Percentiles rank a stretch among this genome's conserved stretches.
Conservation (phyloP, 768 basidiomycete genomes). For the Leucosporidium yakuticum region DNA sequence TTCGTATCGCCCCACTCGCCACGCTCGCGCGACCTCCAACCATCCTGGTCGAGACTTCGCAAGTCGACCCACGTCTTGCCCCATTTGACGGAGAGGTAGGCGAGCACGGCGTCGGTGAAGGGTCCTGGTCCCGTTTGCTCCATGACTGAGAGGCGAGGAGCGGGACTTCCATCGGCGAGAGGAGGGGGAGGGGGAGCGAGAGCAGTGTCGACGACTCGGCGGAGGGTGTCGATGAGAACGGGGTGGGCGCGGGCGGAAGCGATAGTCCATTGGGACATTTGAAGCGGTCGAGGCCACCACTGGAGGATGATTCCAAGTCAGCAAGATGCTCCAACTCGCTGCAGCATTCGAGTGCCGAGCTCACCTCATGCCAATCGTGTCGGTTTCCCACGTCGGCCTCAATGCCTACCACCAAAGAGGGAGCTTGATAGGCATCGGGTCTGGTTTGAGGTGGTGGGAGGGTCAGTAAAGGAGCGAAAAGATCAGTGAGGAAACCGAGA, state of each 20-base stretch:
- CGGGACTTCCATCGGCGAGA: slow-evolving; percentile 11
- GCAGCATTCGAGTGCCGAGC: not conserved
- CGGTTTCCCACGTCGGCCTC: slow-evolving; percentile 49
- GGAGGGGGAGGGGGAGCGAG: slow-evolving; percentile 21
- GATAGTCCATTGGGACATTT: slow-evolving; percentile 50
- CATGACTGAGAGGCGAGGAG: slow-evolving; percentile 41
- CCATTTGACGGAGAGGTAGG: slow-evolving; percentile 43
- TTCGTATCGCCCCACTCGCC: slow-evolving; percentile 45
- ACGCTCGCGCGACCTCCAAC: slow-evolving; percentile 24
- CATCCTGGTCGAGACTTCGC: slow-evolving; percentile 34
- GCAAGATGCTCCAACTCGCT: not conserved
- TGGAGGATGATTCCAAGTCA: not conserved
- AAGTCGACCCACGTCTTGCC: slow-evolving; percentile 45
- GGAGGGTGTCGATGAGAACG: slow-evolving; percentile 46
- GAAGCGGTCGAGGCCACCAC: slow-evolving; percentile 45
- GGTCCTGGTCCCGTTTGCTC: slow-evolving; percentile 47
- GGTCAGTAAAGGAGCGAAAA: too few species aligned
- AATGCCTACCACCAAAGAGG: slow-evolving; percentile 47
- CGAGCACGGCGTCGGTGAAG: slow-evolving; percentile 44
- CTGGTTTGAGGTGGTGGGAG: slow-evolving; percentile 2
- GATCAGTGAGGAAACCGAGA: too few species aligned
- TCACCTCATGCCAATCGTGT: slow-evolving; percentile 46
- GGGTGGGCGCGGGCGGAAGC: slow-evolving; percentile 46
- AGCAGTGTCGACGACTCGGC: slow-evolving; percentile 42
- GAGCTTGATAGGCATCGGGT: slow-evolving; percentile 27